Percentiles rank a stretch among this genome's conserved stretches.
Conservation (phyloP, 129 eudicot genomes). For the Lactuca sativa region DNA sequence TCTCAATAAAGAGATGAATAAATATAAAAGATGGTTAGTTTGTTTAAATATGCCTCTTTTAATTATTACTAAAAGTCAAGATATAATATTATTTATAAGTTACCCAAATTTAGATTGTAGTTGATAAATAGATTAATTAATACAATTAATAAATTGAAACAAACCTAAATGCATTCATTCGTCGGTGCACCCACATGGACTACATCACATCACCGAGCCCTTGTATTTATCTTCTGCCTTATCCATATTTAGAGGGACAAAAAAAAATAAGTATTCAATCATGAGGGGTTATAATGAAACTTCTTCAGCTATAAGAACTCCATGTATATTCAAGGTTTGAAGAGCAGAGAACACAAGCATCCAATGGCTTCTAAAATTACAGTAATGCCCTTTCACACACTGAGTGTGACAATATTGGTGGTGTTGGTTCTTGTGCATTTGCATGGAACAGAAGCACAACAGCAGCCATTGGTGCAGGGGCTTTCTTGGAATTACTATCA, state of each 20-base stretch:
- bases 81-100: neutral
- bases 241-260: constrained; percentile 20
- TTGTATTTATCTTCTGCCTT: neutral
- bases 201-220: constrained; percentile 19
- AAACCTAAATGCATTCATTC: constrained; percentile 17
- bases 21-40: too few species aligned
- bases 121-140: neutral
- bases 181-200: constrained; percentile 18
- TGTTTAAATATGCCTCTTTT: too few species aligned
- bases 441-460: constrained; percentile 36
- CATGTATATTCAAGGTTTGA: neutral
- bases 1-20: too few species aligned
- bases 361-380: constrained; percentile 24
- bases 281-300: constrained; percentile 11
- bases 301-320: constrained; percentile 19
- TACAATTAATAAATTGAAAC: neutral
- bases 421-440: constrained; percentile 30
- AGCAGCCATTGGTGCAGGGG: constrained; percentile 47
- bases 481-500: constrained; percentile 53
- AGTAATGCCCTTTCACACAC: constrained; percentile 26
- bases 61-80: too few species aligned
- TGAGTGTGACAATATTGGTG: neutral
- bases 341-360: neutral
- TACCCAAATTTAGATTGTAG: neutral
- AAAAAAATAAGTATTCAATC: neutral